Conservation (phyloP, 148 eudicot genomes). For the Chenopodium formosanum region DNA sequence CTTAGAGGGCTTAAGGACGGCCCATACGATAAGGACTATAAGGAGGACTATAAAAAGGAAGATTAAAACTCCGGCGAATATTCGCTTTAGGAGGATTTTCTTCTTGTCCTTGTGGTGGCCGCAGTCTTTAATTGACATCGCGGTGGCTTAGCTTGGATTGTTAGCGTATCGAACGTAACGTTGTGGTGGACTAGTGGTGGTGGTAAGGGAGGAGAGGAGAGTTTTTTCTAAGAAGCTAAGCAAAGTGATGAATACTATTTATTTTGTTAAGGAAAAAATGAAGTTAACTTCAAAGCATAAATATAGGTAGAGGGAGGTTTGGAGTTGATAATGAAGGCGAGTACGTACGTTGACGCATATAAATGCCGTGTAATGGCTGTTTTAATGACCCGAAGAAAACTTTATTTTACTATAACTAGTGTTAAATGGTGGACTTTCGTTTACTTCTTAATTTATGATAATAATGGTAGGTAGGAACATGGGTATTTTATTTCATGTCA, state of each 20-base stretch:
- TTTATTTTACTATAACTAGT: neutral
- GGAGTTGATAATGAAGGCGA: conserved; percentile 13
- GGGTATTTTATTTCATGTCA: neutral
- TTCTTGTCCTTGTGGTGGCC: conserved; percentile 49
- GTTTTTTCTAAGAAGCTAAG: neutral
- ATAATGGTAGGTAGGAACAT: conserved; percentile 20
- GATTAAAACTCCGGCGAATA: conserved; percentile 30
- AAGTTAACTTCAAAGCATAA: conserved; percentile 10
- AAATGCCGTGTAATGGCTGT: neutral
- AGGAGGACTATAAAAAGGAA: conserved; percentile 35
- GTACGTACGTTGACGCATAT: conserved; percentile 19
- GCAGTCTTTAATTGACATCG: conserved; percentile 49
- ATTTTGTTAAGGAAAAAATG: too few species aligned
- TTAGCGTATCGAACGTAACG: neutral
- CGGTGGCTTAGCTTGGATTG: neutral
- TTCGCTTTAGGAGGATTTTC: conserved; percentile 26
- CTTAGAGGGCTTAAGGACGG: conserved; percentile 53
- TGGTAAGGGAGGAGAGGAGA: neutral
- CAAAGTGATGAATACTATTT: too few species aligned
- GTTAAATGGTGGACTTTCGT: neutral
- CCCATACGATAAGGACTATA: conserved; percentile 51
- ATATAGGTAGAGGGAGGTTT: conserved; percentile 2
- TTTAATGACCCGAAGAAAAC: neutral
- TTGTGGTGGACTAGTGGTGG: conserved; percentile 9
- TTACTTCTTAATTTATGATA: neutral